phyloP scores from a whole-genome alignment of 2,329 filamentous ascomycete genomes.

The Akanthomyces uredinophilus region DNA sequence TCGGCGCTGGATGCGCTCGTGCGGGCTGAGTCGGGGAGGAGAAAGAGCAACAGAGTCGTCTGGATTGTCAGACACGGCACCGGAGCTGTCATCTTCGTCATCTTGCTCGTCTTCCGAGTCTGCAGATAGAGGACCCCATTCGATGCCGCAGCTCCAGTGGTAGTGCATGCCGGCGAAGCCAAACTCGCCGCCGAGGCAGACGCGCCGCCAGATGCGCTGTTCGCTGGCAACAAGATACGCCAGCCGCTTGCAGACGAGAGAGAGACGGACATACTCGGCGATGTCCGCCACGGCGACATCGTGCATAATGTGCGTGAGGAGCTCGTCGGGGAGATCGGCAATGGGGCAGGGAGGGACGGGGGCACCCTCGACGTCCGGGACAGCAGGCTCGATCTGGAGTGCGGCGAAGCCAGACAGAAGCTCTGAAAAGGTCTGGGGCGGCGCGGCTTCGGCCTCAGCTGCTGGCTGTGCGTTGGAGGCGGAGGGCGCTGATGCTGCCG shows the following conservation, averaged over 20 bases:
- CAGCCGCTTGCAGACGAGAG: slow-evolving; percentile 79
- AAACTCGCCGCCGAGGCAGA: slow-evolving; percentile 65
- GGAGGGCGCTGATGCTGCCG: slow-evolving; percentile 19
- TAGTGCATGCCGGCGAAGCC: slow-evolving; percentile 85
- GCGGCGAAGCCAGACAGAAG: slow-evolving; percentile 72
- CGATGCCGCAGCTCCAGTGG: slow-evolving; percentile 59
- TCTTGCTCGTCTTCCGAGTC: slow-evolving; percentile 19
- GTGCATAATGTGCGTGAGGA: slow-evolving; percentile 72
- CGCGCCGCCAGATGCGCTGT: slow-evolving; percentile 76
- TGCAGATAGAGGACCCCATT: slow-evolving; percentile 45
- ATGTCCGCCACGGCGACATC: slow-evolving; percentile 71
- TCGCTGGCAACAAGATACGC: slow-evolving; percentile 82
- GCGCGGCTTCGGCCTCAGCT: slow-evolving; percentile 30
- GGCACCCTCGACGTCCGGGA: slow-evolving; percentile 66
- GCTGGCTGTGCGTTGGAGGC: slow-evolving; percentile 35
- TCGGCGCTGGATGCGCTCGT: slow-evolving; percentile 32
- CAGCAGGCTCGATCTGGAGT: slow-evolving; percentile 61
- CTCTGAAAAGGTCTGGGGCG: slow-evolving; percentile 54
- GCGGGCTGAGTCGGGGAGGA: slow-evolving; percentile 26
- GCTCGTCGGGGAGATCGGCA: slow-evolving; percentile 71
- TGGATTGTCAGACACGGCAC: slow-evolving; percentile 19
- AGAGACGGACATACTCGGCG: slow-evolving; percentile 67
- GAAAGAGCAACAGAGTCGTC: slow-evolving; percentile 14
- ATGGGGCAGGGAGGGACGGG: slow-evolving; percentile 76
- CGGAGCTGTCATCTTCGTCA: slow-evolving; percentile 25